Evolutionary conservation across 2,329 filamentous ascomycete genomes (phyloP), one percentile per base, ranked within the genome.

Genomic region (Nigrospora oryzae): DNA sequence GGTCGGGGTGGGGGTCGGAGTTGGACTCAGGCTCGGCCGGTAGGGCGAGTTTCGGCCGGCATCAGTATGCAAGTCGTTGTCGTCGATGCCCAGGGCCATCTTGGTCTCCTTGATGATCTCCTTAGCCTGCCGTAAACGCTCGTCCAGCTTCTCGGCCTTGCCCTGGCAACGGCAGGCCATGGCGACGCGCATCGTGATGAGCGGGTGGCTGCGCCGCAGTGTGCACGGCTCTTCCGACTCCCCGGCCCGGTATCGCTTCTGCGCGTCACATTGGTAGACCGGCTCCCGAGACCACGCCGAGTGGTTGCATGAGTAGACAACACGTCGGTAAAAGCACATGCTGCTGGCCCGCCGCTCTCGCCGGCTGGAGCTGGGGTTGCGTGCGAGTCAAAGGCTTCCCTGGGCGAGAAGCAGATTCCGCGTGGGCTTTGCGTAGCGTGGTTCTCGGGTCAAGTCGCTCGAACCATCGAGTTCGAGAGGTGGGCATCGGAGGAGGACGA

Each of bases 261-360:
- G 55, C 13, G 12, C 13, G 10, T 43, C 10, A 37, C 59, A 62
- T 11, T 33, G 5, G 7, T 33, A 33, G 16, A 52, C 12, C 3
- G 52, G 51, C 30, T 43, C 28, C 2, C 38, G 14, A 5, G 45
- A 46, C 28, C 49, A 31, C 6, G 47, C 45, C 3, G 47, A 28
- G 49, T 61, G 58, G 50, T 60, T 60, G 49, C 59, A 62, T 11
- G 17, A 5, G 31, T 57, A 43, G 2, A 48, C 48, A 36, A 53
- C 54, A n/a, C 54, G 50, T 28, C 39, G 46, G 51, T 56, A 54
- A 14, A 31, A 43, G 39, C 59, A 62, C 59, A 62, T 62, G 16
- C 8, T 49, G 16, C 23, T 28, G 23, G 23, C 23, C 23, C 23
- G 23, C 23, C 23, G 23, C 23, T 28, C 23, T 28, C 23, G 23